Base-by-base conservation (phyloP, 139 green algal species). In the Tetradesmus obliquus region DNA sequence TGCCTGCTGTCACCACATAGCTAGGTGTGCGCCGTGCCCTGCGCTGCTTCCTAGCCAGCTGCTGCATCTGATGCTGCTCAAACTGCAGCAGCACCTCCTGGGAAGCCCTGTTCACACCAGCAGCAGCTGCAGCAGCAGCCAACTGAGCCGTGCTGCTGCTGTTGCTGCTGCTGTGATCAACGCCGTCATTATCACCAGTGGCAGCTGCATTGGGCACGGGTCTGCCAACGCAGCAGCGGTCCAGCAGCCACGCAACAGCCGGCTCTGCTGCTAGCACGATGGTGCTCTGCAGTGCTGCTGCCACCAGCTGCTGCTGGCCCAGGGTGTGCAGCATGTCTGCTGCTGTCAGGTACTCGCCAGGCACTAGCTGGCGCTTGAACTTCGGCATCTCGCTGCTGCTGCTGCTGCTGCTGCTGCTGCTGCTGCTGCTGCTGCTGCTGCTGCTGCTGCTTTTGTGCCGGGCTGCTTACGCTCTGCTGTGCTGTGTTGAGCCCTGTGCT, bases 291-390 rank as follows among this genome's bases (percentile, higher is more conserved):
- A 91, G 55, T 87, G 88, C 86, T 24, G 71, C 86, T 32, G 76
- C 76, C 9, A 1, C n/a, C 19, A 91, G 76, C 76, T 91, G 76
- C 76, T 81, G 88, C 76, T 91, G 76, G 19, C 6, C 7, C 2
- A 91, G 88, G 8, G 51, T 54, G 20, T 79, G 24, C 88, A 91
- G 55, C 88, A 91, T 91, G 45, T 91, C 88, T 22, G 88, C 88
- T 60, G 88, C 76, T 86, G 88, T 91, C 53, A 91, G 55, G 76
- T 86, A 91, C 10, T 3, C 51, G 15, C 79, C 88, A 69, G 88
- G 88, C 13, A 87, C 57, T 20, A 91, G 76, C 24, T 79, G 19
- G 22, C 88, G 76, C 57, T 91, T 91, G 76, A 86, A 91, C 57
- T 87, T 91, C 0, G 76, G 53, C 88, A 91, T 91, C 15, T 5